phyloP scores from a whole-genome alignment of 2,329 filamentous ascomycete genomes.

The Fusarium bactridioides region DNA sequence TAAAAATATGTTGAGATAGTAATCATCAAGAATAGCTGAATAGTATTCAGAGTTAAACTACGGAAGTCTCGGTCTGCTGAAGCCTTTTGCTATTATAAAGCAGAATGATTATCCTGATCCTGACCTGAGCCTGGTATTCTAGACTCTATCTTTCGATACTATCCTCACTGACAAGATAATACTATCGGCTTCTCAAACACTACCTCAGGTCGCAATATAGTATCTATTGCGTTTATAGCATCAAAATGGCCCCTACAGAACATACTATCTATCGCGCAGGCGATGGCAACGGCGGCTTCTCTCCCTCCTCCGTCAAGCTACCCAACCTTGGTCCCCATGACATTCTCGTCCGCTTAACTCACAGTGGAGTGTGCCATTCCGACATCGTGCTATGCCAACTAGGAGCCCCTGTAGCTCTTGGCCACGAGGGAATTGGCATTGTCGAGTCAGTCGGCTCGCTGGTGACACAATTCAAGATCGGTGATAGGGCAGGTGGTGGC shows the following conservation, averaged over 20 bases:
- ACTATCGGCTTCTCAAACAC: rapidly evolving
- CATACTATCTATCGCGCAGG: background rate
- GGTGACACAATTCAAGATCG: background rate
- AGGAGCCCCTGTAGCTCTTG: slow-evolving; percentile 1
- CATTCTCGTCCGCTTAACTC: background rate
- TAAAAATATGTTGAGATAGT: background rate
- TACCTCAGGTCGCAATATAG: rapidly evolving
- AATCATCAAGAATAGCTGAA: rapidly evolving
- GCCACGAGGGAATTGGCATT: background rate
- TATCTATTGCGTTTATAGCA: rapidly evolving
- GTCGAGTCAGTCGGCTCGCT: background rate
- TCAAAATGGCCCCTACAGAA: background rate
- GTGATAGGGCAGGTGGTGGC: slow-evolving; percentile 1
- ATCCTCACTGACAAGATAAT: background rate
- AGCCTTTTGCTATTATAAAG: background rate
- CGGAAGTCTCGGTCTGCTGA: rapidly evolving
- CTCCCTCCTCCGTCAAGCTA: background rate
- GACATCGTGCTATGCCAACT: background rate
- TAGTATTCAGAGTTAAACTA: no score
- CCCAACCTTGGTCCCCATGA: background rate
- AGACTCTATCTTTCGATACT: background rate
- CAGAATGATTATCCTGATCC: no score
- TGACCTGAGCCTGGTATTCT: rapidly evolving
- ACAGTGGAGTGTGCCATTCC: slow-evolving; percentile 5
- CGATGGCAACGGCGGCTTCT: background rate